Percentiles rank a stretch among this genome's conserved stretches.
Evolutionary conservation across 345 rosid genomes (phyloP).

Genomic region (Ceriops tagal): DNA sequence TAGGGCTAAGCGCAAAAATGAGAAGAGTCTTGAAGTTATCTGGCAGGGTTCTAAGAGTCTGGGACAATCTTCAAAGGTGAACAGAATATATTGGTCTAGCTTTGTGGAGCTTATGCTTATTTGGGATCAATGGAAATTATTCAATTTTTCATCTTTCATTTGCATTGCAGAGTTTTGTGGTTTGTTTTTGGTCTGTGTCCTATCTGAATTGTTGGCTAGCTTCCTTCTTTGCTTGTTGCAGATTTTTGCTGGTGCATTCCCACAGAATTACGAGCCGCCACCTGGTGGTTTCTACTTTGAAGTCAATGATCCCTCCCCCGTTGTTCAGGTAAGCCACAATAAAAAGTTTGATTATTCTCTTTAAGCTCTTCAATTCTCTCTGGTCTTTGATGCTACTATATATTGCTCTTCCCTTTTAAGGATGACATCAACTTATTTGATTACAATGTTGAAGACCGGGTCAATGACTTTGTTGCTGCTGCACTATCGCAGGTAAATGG

Average conservation of each 20-base stretch:
- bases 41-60: slow-evolving; percentile 92
- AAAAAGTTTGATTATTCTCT: slow-evolving; percentile 10
- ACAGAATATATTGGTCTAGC: slow-evolving; percentile 5
- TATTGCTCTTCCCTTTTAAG: slow-evolving; percentile 41
- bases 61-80: slow-evolving; percentile 83
- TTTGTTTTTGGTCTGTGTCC: not conserved
- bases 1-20: slow-evolving; percentile 65
- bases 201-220: not conserved
- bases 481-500: slow-evolving; percentile 77
- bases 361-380: slow-evolving; percentile 4
- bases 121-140: not conserved
- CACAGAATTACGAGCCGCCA: slow-evolving; percentile 87
- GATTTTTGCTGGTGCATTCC: slow-evolving; percentile 98
- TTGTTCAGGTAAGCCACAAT: slow-evolving; percentile 65
- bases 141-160: not conserved
- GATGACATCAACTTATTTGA: slow-evolving; percentile 75
- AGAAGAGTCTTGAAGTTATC: slow-evolving; percentile 92
- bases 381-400: slow-evolving; percentile 25
- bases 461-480: slow-evolving; percentile 86
- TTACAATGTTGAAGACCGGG: slow-evolving; percentile 94
- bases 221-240: slow-evolving; percentile 27
- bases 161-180: not conserved
- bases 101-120: not conserved
- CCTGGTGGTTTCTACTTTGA: slow-evolving; percentile 87
- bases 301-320: slow-evolving; percentile 66